A percentile compares a stretch with the other conserved stretches of the same genome.
phyloP scores from a whole-genome alignment of 1,139 yeast species.

The Candida buenavistaensis region DNA sequence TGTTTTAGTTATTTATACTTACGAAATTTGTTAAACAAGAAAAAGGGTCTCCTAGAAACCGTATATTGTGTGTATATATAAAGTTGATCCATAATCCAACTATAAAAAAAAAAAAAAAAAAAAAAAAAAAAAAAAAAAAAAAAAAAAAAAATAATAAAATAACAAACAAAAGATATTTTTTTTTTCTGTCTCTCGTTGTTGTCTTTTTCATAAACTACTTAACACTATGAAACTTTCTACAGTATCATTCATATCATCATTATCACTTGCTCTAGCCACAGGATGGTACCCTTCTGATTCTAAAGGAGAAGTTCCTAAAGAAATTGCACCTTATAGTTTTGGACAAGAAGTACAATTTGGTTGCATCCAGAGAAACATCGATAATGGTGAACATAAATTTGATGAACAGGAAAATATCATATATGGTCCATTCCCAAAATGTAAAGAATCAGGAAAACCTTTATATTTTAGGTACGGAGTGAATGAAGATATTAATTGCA shows the following conservation, averaged over 20 bases:
- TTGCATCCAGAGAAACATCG: conserved; percentile 69
- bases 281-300: conserved; percentile 39
- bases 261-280: conserved; percentile 11
- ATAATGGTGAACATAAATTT: conserved; percentile 73
- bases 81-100: not conserved
- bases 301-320: conserved; percentile 40
- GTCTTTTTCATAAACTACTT: not conserved
- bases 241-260: conserved; percentile 5
- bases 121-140: not conserved
- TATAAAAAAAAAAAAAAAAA: not conserved
- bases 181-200: not conserved
- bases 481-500: conserved; percentile 58
- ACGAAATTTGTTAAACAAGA: not conserved
- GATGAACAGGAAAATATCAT: conserved; percentile 60
- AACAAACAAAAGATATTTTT: not conserved
- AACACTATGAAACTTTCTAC: conserved; percentile 8
- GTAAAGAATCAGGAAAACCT: conserved; percentile 66
- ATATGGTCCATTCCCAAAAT: conserved; percentile 58
- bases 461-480: conserved; percentile 52
- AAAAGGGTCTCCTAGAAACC: too few relatives aligned
- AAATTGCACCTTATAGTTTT: conserved; percentile 33
- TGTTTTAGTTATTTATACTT: too few relatives aligned
- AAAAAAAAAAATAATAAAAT: not conserved
- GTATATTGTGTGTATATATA: not conserved
- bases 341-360: conserved; percentile 54